Evolutionary conservation across 2,329 filamentous ascomycete genomes (phyloP).

Genomic region (Orbilia blumenaviensis): DNA sequence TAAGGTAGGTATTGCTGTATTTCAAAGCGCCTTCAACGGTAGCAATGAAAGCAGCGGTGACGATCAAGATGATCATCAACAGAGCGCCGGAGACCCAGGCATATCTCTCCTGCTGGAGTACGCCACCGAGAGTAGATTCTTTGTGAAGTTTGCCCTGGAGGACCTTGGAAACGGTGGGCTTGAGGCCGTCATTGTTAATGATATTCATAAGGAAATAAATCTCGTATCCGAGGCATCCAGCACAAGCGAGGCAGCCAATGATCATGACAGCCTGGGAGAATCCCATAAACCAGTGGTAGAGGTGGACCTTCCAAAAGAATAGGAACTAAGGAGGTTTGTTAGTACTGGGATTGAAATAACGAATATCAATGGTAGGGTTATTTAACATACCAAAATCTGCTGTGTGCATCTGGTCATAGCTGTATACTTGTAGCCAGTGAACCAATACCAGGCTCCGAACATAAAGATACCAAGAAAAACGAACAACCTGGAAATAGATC

Average conservation of each 20-base stretch:
- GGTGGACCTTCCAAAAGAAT: conserved; percentile 52
- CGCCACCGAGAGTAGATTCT: conserved; percentile 39
- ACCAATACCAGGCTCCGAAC: conserved; percentile 53
- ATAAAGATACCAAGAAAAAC: conserved; percentile 52
- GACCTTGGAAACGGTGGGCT: conserved; percentile 33
- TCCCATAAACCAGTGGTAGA: conserved; percentile 52
- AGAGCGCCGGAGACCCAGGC: conserved; percentile 50
- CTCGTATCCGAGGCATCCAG: conserved; percentile 39
- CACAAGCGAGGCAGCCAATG: conserved; percentile 32
- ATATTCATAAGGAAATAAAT: conserved; percentile 37
- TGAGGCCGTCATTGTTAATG: conserved; percentile 38
- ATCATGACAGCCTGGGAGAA: conserved; percentile 51
- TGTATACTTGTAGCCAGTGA: conserved; percentile 38
- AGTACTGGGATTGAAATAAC: neutral
- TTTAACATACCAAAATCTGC: conserved; percentile 39
- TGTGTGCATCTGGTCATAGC: conserved; percentile 52
- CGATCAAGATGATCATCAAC: conserved; percentile 32
- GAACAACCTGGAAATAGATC: conserved; percentile 41
- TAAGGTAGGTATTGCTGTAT: conserved; percentile 48
- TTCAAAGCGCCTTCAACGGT: conserved; percentile 44
- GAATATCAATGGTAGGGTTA: neutral
- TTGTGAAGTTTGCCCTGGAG: conserved; percentile 43
- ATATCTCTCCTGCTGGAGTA: conserved; percentile 51
- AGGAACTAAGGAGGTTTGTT: conserved; percentile 36
- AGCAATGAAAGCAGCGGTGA: conserved; percentile 46